Evolutionary conservation across 495 filamentous ascomycete genomes (phyloP), one percentile per base, ranked within the genome.

Genomic region (Daldinia concentrica): DNA sequence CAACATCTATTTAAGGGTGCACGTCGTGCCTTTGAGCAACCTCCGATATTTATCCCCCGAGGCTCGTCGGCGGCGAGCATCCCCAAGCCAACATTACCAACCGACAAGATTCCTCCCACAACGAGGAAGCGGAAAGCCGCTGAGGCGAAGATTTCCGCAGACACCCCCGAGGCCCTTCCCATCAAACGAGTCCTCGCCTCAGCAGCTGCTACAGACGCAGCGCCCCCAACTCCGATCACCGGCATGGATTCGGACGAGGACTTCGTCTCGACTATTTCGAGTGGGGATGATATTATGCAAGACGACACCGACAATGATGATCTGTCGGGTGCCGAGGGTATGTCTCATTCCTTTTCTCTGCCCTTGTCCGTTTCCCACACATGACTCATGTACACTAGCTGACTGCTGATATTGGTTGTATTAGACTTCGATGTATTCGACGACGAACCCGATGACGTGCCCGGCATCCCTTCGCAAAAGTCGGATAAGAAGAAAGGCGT

Each of bases 231-330:
- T n/a, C 90, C 90, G 29, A 81, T 86, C 58, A 92, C 89, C 73
- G 89, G 83, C 17, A 98, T 98, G 95, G 95, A 97, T 77, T 97
- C 95, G 12, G 95, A 98, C 71, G 95, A 98, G 78, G 95, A 98
- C 69, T 94, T 95, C 77, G 92, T 97, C 86, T 96, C 92, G 58
- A 89, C 90, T 65, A 85, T 89, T 71, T 94, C 92, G 15, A 96
- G 91, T 76, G 88, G 88, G 41, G 89, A 91, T 56, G 93, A 93
- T 76, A 87, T 88, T 57, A 89, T 94, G 56, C 85, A 85, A 43
- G 85, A 93, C 69, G 92, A 92, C 29, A 93, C 89, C 75, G 93
- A 94, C 27, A 89, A 92, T 76, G 88, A 81, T 68, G 82, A 79
- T 55, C 85, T 93, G 73, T 85, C 95, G 54, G 93, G 89, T 30